Evolutionary conservation across 441 rosid species (phyloP).

Genomic region (Melastoma candidum): DNA sequence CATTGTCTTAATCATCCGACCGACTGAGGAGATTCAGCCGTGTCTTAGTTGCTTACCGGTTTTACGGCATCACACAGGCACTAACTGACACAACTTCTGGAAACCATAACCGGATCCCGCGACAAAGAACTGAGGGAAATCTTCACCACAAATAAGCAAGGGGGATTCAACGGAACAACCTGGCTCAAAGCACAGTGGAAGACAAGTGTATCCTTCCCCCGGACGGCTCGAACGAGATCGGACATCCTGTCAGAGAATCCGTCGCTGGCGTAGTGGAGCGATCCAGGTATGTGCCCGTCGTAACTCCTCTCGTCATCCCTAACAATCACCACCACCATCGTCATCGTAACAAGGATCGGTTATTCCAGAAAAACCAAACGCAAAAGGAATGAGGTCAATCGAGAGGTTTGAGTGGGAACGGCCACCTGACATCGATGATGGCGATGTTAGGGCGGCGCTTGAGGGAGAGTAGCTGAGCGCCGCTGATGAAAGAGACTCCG

Average conservation of each 20-base stretch:
- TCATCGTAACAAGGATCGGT: not conserved
- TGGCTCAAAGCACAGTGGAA: constrained; percentile 95
- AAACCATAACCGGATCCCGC: too few species aligned
- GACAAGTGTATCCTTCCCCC: constrained; percentile 87
- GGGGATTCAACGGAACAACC: constrained; percentile 26
- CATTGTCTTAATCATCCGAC: too few species aligned
- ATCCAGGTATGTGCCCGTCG: constrained; percentile 88
- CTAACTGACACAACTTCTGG: too few species aligned
- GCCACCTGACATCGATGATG: constrained; percentile 72
- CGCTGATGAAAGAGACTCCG: constrained; percentile 65
- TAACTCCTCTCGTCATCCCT: constrained; percentile 92
- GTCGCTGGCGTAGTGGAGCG: constrained; percentile 69
- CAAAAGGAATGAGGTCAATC: not conserved
- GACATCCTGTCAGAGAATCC: constrained; percentile 61
- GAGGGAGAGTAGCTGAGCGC: constrained; percentile 64
- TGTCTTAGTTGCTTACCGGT: too few species aligned
- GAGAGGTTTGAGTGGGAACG: not conserved
- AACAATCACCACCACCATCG: not conserved
- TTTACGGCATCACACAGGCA: too few species aligned
- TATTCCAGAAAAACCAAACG: not conserved
- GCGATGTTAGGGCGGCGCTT: constrained; percentile 62
- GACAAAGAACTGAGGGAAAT: not conserved
- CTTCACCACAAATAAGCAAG: not conserved
- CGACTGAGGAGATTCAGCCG: too few species aligned
- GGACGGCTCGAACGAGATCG: constrained; percentile 59